Conservation (phyloP, 257 asterid species). For the Forsythia suspensa region DNA sequence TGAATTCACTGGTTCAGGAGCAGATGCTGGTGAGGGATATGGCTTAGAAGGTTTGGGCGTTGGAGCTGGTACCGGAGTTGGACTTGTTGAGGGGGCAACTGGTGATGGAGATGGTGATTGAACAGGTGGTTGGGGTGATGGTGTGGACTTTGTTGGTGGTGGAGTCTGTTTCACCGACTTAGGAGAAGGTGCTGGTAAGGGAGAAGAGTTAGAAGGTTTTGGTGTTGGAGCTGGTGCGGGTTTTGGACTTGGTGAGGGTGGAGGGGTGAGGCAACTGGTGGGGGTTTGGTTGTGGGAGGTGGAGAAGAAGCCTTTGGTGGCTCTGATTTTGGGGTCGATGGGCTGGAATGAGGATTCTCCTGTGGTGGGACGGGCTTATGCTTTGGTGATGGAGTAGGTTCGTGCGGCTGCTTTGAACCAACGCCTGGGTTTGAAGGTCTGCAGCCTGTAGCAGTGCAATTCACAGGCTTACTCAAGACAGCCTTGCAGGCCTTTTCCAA, state of each 20-base stretch:
- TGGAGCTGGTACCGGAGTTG: too few relatives aligned
- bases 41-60: too few relatives aligned
- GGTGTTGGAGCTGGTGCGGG: too few relatives aligned
- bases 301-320: too few relatives aligned
- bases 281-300: not conserved
- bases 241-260: too few relatives aligned
- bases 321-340: too few relatives aligned
- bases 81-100: not conserved
- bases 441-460: constrained; percentile 29
- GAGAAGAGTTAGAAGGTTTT: too few relatives aligned
- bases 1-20: too few relatives aligned
- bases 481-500: constrained; percentile 24
- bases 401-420: not conserved
- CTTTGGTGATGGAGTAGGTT: not conserved
- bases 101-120: not conserved
- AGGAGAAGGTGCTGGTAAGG: too few relatives aligned
- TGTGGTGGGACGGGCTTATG: too few relatives aligned
- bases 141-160: not conserved
- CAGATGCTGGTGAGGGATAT: not conserved
- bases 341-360: too few relatives aligned
- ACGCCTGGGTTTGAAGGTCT: not conserved
- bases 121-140: not conserved
- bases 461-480: constrained; percentile 24
- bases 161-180: not conserved
- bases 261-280: not conserved